Conservation (phyloP, 2,329 filamentous ascomycete genomes). For the Gaeumannomyces tritici region DNA sequence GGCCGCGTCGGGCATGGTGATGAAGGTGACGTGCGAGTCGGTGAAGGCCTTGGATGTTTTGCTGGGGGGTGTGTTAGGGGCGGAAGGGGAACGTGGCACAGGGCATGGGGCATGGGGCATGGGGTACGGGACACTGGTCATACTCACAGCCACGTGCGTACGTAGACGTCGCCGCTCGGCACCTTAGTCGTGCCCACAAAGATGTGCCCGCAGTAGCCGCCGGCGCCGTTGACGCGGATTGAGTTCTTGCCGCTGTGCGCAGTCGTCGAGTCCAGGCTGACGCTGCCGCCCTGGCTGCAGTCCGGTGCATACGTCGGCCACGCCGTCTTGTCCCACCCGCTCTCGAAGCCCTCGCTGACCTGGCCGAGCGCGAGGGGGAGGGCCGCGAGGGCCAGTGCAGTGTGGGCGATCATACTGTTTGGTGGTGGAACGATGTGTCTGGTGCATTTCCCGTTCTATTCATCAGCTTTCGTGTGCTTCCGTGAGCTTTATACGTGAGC, state of each 20-base stretch:
- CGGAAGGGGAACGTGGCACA: not conserved
- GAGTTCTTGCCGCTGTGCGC: conserved; percentile 48
- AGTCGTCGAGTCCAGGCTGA: conserved; percentile 45
- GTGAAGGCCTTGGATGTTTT: conserved; percentile 48
- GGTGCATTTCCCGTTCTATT: no score
- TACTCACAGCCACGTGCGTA: conserved; percentile 46
- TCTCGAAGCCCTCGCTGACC: conserved; percentile 46
- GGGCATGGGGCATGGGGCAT: no score
- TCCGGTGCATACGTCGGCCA: conserved; percentile 51
- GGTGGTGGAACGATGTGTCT: no score
- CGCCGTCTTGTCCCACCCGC: conserved; percentile 43
- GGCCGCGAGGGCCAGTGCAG: conserved; percentile 28
- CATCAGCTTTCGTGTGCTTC: no score
- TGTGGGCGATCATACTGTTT: conserved; percentile 36
- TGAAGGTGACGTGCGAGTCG: conserved; percentile 50
- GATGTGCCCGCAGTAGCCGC: conserved; percentile 48
- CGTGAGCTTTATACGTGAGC: no score
- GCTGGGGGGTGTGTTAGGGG: conserved; percentile 22
- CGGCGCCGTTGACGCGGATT: conserved; percentile 39
- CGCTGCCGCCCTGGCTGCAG: conserved; percentile 49
- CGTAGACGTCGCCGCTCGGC: conserved; percentile 47
- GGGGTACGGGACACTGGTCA: no score
- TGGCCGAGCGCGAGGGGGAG: conserved; percentile 40
- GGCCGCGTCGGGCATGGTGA: conserved; percentile 51
- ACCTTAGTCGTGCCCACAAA: conserved; percentile 49